These are phyloP conservation scores for Pseudogymnoascus sp. DNA, from an alignment of 2,329 filamentous ascomycete species.

Conservation along the genomic window DNA sequence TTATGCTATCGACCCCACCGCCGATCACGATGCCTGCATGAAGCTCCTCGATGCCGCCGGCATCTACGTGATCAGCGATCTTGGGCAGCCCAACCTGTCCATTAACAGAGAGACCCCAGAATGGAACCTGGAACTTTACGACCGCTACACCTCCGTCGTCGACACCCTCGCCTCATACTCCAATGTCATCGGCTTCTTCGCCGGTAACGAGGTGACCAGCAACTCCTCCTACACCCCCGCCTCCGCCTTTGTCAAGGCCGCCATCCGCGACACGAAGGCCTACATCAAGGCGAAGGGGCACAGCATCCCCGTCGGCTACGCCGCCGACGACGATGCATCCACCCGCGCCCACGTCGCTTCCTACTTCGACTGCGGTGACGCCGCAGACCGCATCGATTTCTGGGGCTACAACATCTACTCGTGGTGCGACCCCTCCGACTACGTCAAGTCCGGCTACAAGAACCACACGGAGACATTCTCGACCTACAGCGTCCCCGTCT, in stretches of 20 bases:
- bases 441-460: slow-evolving; percentile 67
- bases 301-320: slow-evolving; percentile 81
- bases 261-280: slow-evolving; percentile 86
- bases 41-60: slow-evolving; percentile 67
- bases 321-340: slow-evolving; percentile 80
- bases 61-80: slow-evolving; percentile 91
- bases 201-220: slow-evolving; percentile 95
- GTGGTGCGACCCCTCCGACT: slow-evolving; percentile 83
- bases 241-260: slow-evolving; percentile 92
- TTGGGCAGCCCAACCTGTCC: slow-evolving; percentile 69
- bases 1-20: slow-evolving; percentile 77
- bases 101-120: slow-evolving; percentile 73
- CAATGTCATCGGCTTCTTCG: slow-evolving; percentile 96
- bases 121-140: slow-evolving; percentile 72
- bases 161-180: slow-evolving; percentile 72
- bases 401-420: slow-evolving; percentile 99
- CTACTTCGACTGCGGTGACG: slow-evolving; percentile 85
- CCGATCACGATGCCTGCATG: slow-evolving; percentile 79
- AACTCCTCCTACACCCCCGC: slow-evolving; percentile 76
- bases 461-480: slow-evolving; percentile 76
- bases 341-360: slow-evolving; percentile 74
- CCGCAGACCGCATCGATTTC: slow-evolving; percentile 70
- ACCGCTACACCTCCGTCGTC: slow-evolving; percentile 75
- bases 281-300: slow-evolving; percentile 77
- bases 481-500: slow-evolving; percentile 83